Conservation (phyloP, 2,329 filamentous ascomycete genomes). For the Claviceps pazoutovae region DNA sequence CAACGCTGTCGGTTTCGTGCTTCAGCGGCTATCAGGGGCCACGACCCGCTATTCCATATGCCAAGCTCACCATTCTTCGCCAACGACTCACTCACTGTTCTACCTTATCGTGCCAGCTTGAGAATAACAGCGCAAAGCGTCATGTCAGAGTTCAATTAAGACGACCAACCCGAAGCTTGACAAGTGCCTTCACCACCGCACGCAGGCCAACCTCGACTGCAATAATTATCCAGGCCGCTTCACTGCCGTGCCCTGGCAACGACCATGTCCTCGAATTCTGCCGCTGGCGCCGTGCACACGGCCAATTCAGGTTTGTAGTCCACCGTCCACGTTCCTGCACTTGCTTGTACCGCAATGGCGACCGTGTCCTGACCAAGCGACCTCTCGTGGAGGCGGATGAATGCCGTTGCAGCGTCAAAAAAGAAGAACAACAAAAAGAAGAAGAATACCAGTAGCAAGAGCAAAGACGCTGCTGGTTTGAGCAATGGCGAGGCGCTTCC, state of each 20-base stretch:
- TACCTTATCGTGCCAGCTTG: background rate
- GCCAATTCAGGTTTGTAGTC: slow-evolving; percentile 23
- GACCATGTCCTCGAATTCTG: slow-evolving; percentile 27
- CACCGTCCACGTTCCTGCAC: slow-evolving; percentile 3
- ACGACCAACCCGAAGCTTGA: slow-evolving; percentile 2
- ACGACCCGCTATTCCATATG: slow-evolving; percentile 2
- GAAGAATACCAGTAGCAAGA: slow-evolving; percentile 37
- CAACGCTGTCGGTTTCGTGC: background rate
- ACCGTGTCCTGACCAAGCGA: slow-evolving; percentile 17
- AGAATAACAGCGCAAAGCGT: background rate
- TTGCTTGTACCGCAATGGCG: slow-evolving; percentile 5
- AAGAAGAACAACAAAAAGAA: slow-evolving; percentile 49
- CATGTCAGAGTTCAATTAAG: background rate
- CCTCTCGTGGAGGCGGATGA: slow-evolving; percentile 2
- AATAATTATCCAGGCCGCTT: background rate
- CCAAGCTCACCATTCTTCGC: background rate
- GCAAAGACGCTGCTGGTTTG: slow-evolving; percentile 25
- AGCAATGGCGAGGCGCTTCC: slow-evolving; percentile 19
- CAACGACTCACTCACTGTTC: background rate
- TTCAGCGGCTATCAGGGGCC: background rate
- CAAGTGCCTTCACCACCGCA: slow-evolving; percentile 5
- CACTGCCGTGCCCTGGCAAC: slow-evolving; percentile 5
- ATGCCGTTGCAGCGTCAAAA: slow-evolving; percentile 25
- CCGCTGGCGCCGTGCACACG: slow-evolving; percentile 21
- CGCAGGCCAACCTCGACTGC: slow-evolving; percentile 8